phyloP scores from a whole-genome alignment of 257 asterid species.

The Solanum appendiculatum region DNA sequence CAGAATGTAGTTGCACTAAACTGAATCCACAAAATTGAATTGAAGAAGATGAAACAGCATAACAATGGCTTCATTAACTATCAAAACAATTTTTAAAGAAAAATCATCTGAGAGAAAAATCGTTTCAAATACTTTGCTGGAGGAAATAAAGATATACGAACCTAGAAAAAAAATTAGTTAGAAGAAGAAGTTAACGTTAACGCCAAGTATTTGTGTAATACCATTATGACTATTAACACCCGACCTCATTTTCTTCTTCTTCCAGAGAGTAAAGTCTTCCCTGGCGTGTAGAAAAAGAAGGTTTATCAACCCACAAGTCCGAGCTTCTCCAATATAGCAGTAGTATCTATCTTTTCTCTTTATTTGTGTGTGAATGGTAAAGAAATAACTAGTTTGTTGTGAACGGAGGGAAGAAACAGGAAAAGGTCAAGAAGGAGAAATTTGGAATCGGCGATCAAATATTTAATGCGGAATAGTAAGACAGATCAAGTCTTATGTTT shows the following conservation, averaged over 20 bases:
- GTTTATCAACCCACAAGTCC: conserved; percentile 19
- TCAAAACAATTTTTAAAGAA: too few species aligned
- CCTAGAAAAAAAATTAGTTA: conserved; percentile 22
- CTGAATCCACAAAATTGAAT: background rate
- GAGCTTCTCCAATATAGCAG: background rate
- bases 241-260: conserved; percentile 4
- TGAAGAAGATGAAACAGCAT: background rate
- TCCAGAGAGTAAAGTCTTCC: background rate
- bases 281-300: conserved; percentile 37
- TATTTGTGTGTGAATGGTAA: background rate
- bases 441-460: background rate
- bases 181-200: conserved; percentile 24
- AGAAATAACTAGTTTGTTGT: background rate
- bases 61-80: too few species aligned
- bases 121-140: too few species aligned
- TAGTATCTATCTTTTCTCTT: too few species aligned
- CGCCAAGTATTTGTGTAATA: conserved; percentile 12
- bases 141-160: conserved; percentile 9
- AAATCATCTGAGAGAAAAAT: too few species aligned
- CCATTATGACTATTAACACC: background rate
- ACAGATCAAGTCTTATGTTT: background rate
- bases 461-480: background rate
- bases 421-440: background rate
- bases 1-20: too few species aligned
- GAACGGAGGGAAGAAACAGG: conserved; percentile 2